Percentiles rank a stretch among this genome's conserved stretches.
Conservation (phyloP, 805 yeast species). For the Crinitomyces ghanaensis region DNA sequence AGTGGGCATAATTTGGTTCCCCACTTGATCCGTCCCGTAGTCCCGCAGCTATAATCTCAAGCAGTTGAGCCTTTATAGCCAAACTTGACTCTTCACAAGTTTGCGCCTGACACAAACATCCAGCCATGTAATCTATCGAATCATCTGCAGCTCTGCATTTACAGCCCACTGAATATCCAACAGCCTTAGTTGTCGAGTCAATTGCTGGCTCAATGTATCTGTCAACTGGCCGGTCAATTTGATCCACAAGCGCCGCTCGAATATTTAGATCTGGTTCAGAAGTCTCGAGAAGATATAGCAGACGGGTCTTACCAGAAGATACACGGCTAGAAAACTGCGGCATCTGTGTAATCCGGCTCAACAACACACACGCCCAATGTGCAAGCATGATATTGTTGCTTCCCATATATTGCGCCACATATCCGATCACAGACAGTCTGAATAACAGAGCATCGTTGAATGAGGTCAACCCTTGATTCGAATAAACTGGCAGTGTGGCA, state of each 20-base stretch:
- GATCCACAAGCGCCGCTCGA: slow-evolving; percentile 59
- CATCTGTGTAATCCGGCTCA: slow-evolving; percentile 39
- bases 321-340: slow-evolving; percentile 36
- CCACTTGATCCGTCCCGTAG: slow-evolving; percentile 24
- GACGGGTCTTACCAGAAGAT: slow-evolving; percentile 36
- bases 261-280: slow-evolving; percentile 71
- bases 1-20: slow-evolving; percentile 53
- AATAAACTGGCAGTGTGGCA: no score
- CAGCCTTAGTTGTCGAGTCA: no score
- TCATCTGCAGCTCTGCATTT: no score
- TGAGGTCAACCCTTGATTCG: slow-evolving; percentile 49
- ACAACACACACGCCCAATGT: slow-evolving; percentile 38
- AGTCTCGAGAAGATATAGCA: slow-evolving; percentile 60
- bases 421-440: slow-evolving; percentile 61
- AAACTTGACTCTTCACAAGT: slow-evolving; percentile 18
- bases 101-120: no score
- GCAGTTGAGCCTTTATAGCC: slow-evolving; percentile 42
- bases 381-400: slow-evolving; percentile 42
- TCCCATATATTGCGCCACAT: slow-evolving; percentile 66
- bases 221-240: slow-evolving; percentile 33
- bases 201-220: slow-evolving; percentile 3
- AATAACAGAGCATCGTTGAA: slow-evolving; percentile 64
- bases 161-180: no score
- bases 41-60: slow-evolving; percentile 45
- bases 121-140: no score